Conservation (phyloP, 2,329 filamentous ascomycete genomes). For the Colletotrichum melonis region DNA sequence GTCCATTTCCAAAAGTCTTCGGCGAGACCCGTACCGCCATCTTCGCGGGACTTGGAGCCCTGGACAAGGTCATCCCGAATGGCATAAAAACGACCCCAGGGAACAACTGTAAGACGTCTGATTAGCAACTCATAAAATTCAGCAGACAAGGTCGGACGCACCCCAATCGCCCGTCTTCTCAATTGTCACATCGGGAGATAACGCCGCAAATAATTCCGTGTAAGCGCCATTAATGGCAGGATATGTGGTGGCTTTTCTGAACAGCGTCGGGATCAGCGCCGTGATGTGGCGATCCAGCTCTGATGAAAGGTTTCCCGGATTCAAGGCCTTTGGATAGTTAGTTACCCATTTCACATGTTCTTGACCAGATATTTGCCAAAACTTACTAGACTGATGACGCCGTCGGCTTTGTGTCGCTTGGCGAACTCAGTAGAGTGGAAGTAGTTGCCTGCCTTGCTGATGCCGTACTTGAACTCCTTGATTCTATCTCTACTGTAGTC, state of each 20-base stretch:
- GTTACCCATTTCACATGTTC: neutral
- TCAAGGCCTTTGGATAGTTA: conserved; percentile 40
- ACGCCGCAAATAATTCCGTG: conserved; percentile 58
- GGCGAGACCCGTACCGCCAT: conserved; percentile 51
- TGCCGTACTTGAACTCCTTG: conserved; percentile 42
- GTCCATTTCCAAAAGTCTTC: conserved; percentile 55
- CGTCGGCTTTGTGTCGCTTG: conserved; percentile 39
- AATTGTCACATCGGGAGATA: conserved; percentile 55
- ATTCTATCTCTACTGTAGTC: conserved; percentile 40
- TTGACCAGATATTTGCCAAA: neutral
- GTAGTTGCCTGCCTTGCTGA: conserved; percentile 47
- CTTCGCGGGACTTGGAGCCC: conserved; percentile 44
- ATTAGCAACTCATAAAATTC: neutral
- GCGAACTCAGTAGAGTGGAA: conserved; percentile 47
- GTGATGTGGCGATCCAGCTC: conserved; percentile 44
- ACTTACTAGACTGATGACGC: conserved; percentile 38
- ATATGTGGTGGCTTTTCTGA: conserved; percentile 38
- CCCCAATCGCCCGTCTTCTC: conserved; percentile 49
- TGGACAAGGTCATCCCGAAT: conserved; percentile 44
- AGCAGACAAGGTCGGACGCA: conserved; percentile 16
- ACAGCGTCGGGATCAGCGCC: conserved; percentile 23
- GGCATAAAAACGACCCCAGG: conserved; percentile 50
- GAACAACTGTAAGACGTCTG: conserved; percentile 43
- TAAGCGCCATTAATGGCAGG: conserved; percentile 55
- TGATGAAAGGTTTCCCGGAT: conserved; percentile 53